Percentiles rank a stretch among this genome's conserved stretches.
Evolutionary conservation across 176 grass and related monocot genomes (phyloP).

Genomic region (Luzula sylvatica): DNA sequence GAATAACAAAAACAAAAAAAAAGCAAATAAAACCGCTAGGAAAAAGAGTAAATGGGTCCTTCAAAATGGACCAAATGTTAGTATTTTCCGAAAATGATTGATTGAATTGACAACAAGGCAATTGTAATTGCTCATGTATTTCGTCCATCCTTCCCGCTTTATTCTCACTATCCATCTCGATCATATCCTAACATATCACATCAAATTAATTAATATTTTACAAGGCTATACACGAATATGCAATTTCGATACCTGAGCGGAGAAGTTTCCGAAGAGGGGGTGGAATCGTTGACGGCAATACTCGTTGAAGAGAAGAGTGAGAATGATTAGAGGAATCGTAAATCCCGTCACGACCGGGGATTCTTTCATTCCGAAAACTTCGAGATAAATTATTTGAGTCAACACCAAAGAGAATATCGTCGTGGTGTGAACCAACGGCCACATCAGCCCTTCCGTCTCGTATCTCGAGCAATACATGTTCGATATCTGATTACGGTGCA

Average conservation of each 20-base stretch:
- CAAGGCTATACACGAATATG: too few species aligned
- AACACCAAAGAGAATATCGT: conserved; percentile 32
- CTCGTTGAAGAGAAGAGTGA: conserved; percentile 83
- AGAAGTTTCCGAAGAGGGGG: conserved; percentile 43
- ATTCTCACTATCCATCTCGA: conserved; percentile 79
- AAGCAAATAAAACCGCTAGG: too few species aligned
- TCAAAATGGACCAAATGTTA: too few species aligned
- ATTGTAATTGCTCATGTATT: conserved; percentile 36
- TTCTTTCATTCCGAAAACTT: conserved; percentile 68
- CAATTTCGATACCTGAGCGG: too few species aligned
- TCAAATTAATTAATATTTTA: too few species aligned
- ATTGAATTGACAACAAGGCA: conserved; percentile 48
- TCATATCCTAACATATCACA: conserved; percentile 45
- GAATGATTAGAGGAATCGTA: conserved; percentile 57
- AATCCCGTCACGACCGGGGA: conserved; percentile 75
- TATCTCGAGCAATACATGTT: conserved; percentile 82
- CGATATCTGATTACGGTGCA: conserved; percentile 31
- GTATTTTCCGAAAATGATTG: too few species aligned
- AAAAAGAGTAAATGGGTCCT: too few species aligned
- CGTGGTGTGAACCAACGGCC: conserved; percentile 74
- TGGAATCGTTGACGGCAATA: conserved; percentile 69
- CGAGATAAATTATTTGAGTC: conserved; percentile 81
- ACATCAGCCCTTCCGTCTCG: conserved; percentile 65
- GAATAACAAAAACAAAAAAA: too few species aligned
- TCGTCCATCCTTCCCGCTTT: conserved; percentile 40